Evolutionary conservation across 1,284 basidiomycete species (phyloP).

Genomic region (Microbotryum scabiosae): DNA sequence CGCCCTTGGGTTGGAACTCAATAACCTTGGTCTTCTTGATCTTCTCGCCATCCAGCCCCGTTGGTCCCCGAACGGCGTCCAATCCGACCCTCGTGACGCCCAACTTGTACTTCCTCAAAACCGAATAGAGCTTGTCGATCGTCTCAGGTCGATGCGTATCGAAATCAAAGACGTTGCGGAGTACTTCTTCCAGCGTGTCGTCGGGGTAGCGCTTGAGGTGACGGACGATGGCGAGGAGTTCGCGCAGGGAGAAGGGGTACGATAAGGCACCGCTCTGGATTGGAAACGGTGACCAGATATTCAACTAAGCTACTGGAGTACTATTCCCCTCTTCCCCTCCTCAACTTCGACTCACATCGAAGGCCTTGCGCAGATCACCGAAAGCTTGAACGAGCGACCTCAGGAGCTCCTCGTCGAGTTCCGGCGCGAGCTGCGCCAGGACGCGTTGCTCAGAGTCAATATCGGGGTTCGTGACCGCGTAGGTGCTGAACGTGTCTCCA

Average conservation of each 20-base stretch:
- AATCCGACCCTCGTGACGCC: conserved; percentile 17
- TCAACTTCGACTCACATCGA: conserved; percentile 24
- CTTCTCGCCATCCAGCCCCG: neutral
- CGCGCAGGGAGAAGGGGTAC: conserved; percentile 40
- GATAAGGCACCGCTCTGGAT: conserved; percentile 8
- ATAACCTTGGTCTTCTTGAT: conserved; percentile 11
- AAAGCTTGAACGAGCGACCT: conserved; percentile 38
- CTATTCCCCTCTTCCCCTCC: neutral
- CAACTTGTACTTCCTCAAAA: conserved; percentile 34
- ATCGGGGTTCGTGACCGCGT: conserved; percentile 40
- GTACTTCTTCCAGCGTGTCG: conserved; percentile 37
- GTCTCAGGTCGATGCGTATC: conserved; percentile 39
- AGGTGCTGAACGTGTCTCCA: conserved; percentile 40
- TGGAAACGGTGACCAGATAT: neutral
- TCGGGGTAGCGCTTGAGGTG: conserved; percentile 39
- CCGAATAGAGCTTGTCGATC: conserved; percentile 37
- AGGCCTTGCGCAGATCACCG: conserved; percentile 39
- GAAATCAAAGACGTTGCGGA: conserved; percentile 41
- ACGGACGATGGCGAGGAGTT: conserved; percentile 40
- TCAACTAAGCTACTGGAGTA: neutral
- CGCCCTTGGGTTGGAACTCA: conserved; percentile 22
- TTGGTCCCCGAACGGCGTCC: conserved; percentile 17
- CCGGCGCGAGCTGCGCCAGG: conserved; percentile 38
- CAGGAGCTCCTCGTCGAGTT: conserved; percentile 30
- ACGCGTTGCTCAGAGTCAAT: conserved; percentile 37